Percentiles rank a stretch among this genome's conserved stretches.
Conservation (phyloP, 2,329 filamentous ascomycete species). For the Tolypocladium guangdongense region DNA sequence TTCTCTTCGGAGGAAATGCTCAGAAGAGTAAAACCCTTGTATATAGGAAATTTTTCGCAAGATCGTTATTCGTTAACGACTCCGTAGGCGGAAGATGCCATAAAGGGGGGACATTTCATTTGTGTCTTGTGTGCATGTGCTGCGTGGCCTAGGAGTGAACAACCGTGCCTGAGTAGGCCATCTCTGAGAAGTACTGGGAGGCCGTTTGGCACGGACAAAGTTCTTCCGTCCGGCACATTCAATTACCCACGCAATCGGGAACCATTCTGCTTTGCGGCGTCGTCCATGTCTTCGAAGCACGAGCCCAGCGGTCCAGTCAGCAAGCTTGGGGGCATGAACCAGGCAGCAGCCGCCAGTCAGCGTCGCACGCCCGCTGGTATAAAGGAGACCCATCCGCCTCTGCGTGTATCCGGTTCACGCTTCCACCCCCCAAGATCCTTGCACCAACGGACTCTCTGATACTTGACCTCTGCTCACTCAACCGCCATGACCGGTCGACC, state of each 20-base stretch:
- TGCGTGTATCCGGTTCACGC: not conserved
- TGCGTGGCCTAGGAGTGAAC: not conserved
- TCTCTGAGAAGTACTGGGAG: not conserved
- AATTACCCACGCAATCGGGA: not conserved
- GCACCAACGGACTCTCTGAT: not conserved
- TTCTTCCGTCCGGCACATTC: no score
- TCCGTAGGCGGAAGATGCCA: conserved; percentile 45
- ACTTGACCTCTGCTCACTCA: not conserved
- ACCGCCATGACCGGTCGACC: not conserved
- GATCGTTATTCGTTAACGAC: conserved; percentile 19
- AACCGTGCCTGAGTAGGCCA: not conserved
- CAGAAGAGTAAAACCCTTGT: conserved; percentile 49
- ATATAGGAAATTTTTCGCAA: conserved; percentile 52
- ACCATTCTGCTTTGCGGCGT: not conserved
- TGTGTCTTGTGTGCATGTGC: not conserved
- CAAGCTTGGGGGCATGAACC: not conserved
- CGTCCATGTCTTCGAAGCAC: not conserved
- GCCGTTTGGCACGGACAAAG: no score
- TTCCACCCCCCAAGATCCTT: not conserved
- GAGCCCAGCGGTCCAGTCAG: not conserved
- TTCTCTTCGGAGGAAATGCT: conserved; percentile 36
- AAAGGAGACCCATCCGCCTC: not conserved
- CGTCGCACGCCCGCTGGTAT: not conserved
- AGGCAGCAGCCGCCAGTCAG: not conserved
- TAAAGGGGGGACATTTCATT: conserved; percentile 44